Evolutionary conservation across 2,329 filamentous ascomycete genomes (phyloP), one percentile per base, ranked within the genome.

Genomic region (Dothideomycetes sp.): DNA sequence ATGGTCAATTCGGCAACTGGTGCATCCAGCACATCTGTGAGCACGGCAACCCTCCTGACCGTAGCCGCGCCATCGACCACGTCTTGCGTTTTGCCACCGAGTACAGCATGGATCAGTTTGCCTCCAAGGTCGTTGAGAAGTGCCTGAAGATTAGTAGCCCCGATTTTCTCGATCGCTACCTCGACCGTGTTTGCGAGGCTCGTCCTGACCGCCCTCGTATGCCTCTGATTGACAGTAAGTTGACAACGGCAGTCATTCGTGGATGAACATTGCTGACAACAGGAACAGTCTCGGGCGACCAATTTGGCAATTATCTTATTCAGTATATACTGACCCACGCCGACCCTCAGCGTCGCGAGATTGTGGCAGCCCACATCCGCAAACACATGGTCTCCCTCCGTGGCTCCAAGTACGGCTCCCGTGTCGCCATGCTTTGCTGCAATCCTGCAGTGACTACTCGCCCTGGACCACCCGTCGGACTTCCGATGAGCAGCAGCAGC

Each of bases 331-430:
- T 98, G 55, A 88, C 86, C 52, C 84, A 95, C 58, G 82, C 86
- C 45, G 78, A 80, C 42, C 70, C 82, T 40, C 86, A 93, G 59
- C 91, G 96, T 59, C 84, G 87, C 43, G 93, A 98, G 58, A 70
- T 94, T 48, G 91, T 98, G 48, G 87, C 88, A 35, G 80, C 79
- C 41, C 91, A 98, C 57, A 94, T 98, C 53, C 83, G 75, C 52
- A 96, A 96, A 74, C 91, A 98, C 63, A 98, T 98, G 91, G 91
- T 98, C 7, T 98, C 91, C 41, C 81, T 98, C 36, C 84, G 91
- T 45, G 91, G 91, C 42, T 96, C 91, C 56, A 98, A 98, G 63
- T 98, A 96, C 59, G 91, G 91, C 45, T 98, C 91, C 44, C 85
- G 91, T 42, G 91, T 98, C 46, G 91, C 91, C 22, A 96, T 98